A percentile compares a stretch with the other conserved stretches of the same genome.
These are phyloP conservation scores for Lichenothelia convexa DNA, from an alignment of 495 filamentous ascomycete genomes.

Conservation along the genomic window DNA sequence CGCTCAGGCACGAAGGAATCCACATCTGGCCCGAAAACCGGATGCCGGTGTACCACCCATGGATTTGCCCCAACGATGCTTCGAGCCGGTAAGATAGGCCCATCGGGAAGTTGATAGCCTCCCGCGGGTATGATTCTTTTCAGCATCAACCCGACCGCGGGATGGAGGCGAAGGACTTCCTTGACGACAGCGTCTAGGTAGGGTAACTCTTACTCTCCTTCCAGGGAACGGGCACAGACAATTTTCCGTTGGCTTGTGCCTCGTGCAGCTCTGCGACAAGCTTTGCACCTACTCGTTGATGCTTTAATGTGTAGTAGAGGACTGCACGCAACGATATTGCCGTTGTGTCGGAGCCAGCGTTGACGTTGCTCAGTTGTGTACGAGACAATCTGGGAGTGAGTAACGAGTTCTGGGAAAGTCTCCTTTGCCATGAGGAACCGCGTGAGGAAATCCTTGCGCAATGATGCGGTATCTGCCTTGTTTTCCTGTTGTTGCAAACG, in stretches of 20 bases:
- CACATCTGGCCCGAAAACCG: too few relatives aligned
- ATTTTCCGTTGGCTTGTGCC: neutral
- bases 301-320: neutral
- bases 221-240: conserved; percentile 16
- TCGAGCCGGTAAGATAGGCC: conserved; percentile 22
- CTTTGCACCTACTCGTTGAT: neutral
- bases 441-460: too few relatives aligned
- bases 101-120: conserved; percentile 21
- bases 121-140: conserved; percentile 25
- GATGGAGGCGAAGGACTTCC: conserved; percentile 27
- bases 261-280: neutral
- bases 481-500: too few relatives aligned
- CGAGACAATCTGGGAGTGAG: too few relatives aligned
- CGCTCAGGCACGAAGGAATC: too few relatives aligned
- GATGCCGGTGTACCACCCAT: conserved; percentile 36
- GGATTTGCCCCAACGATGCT: conserved; percentile 34
- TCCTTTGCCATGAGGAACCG: too few relatives aligned
- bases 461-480: too few relatives aligned
- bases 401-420: too few relatives aligned
- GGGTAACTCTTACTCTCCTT: conserved; percentile 31
- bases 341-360: conserved; percentile 4
- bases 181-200: conserved; percentile 32
- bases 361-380: too few relatives aligned
- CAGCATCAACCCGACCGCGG: conserved; percentile 23
- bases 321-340: conserved; percentile 1